These are phyloP conservation scores for Phytophthora crassamura DNA, from an alignment of 352 stramenopile species.

Conservation along the genomic window DNA sequence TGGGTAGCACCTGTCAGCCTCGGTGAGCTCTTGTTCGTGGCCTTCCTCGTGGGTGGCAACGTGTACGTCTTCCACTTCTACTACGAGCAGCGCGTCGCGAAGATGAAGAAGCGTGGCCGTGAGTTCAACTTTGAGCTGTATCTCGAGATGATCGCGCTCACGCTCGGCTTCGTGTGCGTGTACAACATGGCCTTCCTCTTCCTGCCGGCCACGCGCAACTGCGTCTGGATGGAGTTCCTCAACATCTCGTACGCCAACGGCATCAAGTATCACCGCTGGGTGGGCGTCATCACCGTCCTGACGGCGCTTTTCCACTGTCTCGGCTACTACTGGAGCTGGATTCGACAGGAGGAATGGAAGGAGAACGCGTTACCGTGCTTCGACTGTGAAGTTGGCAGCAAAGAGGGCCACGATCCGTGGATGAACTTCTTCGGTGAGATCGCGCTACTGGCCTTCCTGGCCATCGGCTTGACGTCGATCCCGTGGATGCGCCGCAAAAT, in stretches of 20 bases:
- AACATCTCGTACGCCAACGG: conserved; percentile 62
- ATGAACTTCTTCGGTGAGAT: conserved; percentile 60
- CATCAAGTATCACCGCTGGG: conserved; percentile 63
- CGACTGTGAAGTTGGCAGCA: conserved; percentile 38
- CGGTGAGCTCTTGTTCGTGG: conserved; percentile 38
- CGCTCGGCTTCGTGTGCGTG: conserved; percentile 46
- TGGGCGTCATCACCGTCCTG: conserved; percentile 45
- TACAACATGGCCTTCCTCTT: conserved; percentile 66
- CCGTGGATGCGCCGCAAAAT: conserved; percentile 46
- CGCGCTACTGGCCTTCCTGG: conserved; percentile 45
- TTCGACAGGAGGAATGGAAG: conserved; percentile 26
- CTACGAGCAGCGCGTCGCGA: conserved; percentile 8
- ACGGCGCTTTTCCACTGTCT: conserved; percentile 42
- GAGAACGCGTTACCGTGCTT: conserved; percentile 50
- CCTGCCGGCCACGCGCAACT: conserved; percentile 47
- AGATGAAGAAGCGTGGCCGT: conserved; percentile 3
- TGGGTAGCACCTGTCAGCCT: conserved; percentile 53
- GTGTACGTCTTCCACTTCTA: conserved; percentile 36
- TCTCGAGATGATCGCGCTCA: conserved; percentile 39
- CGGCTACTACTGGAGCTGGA: conserved; percentile 43
- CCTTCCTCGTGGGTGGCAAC: conserved; percentile 35
- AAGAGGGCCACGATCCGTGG: conserved; percentile 44
- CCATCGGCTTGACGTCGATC: conserved; percentile 50
- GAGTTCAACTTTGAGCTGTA: conserved; percentile 56
- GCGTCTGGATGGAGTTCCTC: conserved; percentile 66